phyloP scores from a whole-genome alignment of 768 basidiomycete genomes.

The Boletus rubroflammeus region DNA sequence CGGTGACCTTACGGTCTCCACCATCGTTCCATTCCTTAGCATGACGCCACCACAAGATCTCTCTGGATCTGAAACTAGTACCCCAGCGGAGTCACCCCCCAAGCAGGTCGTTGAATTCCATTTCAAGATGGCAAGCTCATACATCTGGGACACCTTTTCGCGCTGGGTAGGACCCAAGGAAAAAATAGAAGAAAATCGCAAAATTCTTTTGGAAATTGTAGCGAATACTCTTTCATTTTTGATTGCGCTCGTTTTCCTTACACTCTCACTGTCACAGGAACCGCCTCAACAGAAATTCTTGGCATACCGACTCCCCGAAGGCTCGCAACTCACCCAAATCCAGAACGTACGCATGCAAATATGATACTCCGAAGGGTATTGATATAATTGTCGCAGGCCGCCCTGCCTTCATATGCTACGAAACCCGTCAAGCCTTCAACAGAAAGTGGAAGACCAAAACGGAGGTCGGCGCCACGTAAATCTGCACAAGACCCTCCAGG shows the following conservation, averaged over 20 bases:
- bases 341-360: constrained; percentile 44
- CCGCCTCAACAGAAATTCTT: constrained; percentile 48
- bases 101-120: constrained; percentile 43
- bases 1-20: constrained; percentile 39
- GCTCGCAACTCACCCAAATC: constrained; percentile 55
- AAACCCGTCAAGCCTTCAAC: constrained; percentile 54
- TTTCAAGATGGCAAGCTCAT: constrained; percentile 44
- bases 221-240: neutral
- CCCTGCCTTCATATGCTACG: constrained; percentile 47
- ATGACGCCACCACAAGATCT: constrained; percentile 11
- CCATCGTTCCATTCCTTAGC: constrained; percentile 44
- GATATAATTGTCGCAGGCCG: constrained; percentile 34
- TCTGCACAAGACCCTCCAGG: constrained; percentile 20
- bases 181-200: constrained; percentile 47
- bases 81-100: constrained; percentile 6
- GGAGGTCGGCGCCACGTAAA: constrained; percentile 35
- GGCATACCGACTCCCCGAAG: constrained; percentile 53
- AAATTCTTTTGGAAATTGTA: constrained; percentile 47
- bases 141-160: constrained; percentile 55
- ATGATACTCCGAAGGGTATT: neutral
- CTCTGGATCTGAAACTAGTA: constrained; percentile 11
- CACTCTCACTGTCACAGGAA: constrained; percentile 31
- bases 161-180: constrained; percentile 61
- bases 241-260: neutral
- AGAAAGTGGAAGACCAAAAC: constrained; percentile 35